A percentile compares a stretch with the other conserved stretches of the same genome.
These are phyloP conservation scores for Lactifluus rugatus DNA, from an alignment of 768 basidiomycete species.

Conservation along the genomic window DNA sequence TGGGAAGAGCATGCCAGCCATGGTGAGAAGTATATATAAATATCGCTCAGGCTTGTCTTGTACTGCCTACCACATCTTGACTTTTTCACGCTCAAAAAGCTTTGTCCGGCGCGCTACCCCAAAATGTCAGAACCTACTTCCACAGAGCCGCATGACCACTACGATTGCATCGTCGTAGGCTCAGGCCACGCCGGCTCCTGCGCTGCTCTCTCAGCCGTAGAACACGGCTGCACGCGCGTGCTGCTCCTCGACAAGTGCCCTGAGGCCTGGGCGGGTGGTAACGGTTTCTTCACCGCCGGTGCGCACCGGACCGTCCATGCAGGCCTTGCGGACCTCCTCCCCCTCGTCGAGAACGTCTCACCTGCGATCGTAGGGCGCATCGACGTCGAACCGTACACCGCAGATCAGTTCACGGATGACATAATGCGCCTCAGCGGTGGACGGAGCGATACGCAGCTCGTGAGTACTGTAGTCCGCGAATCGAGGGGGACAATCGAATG, in stretches of 20 bases:
- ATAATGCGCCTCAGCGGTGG: conserved; percentile 51
- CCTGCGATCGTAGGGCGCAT: conserved; percentile 35
- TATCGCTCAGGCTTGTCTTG: not conserved
- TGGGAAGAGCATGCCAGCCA: not conserved
- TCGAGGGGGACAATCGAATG: conserved; percentile 50
- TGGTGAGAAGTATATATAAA: not conserved
- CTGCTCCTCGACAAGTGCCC: conserved; percentile 60
- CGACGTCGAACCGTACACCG: conserved; percentile 51
- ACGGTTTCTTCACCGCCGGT: conserved; percentile 65
- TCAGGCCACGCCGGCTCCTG: conserved; percentile 61
- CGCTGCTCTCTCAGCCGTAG: conserved; percentile 50
- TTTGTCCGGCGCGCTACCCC: not conserved
- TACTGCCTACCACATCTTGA: not conserved
- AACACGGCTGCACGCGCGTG: conserved; percentile 51
- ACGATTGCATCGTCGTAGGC: conserved; percentile 53
- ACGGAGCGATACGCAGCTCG: conserved; percentile 40
- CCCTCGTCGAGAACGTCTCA: conserved; percentile 41
- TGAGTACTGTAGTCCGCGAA: conserved; percentile 41
- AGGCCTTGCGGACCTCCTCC: conserved; percentile 50
- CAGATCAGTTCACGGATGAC: conserved; percentile 44
- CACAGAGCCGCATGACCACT: not conserved
- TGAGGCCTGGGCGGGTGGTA: conserved; percentile 54
- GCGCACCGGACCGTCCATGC: conserved; percentile 54
- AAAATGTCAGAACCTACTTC: not conserved
- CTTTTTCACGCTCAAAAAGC: not conserved